phyloP scores from a whole-genome alignment of 805 yeast species.

The Pichia membranifaciens region DNA sequence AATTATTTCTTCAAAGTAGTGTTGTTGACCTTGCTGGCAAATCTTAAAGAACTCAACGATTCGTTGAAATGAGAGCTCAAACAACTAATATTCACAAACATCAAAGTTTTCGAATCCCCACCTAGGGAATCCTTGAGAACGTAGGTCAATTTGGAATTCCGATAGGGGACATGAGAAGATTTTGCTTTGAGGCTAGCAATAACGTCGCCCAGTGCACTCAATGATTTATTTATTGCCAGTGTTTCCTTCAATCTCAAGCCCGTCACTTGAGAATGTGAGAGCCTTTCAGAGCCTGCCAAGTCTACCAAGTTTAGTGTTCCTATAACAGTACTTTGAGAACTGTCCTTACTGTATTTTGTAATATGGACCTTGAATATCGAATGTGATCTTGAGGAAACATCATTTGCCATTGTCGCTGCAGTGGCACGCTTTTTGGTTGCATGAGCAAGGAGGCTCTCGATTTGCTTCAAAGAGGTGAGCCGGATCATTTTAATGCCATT shows the following conservation, averaged over 20 bases:
- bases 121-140: slow-evolving; percentile 76
- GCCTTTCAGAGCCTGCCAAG: slow-evolving; percentile 90
- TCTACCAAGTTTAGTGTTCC: slow-evolving; percentile 81
- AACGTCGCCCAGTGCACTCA: slow-evolving; percentile 87
- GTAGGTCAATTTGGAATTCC: slow-evolving; percentile 75
- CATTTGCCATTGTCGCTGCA: slow-evolving; percentile 77
- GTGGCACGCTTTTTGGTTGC: slow-evolving; percentile 66
- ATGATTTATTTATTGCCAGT: slow-evolving; percentile 79
- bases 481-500: slow-evolving; percentile 50
- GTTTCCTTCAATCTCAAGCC: slow-evolving; percentile 85
- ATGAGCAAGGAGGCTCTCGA: slow-evolving; percentile 41
- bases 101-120: slow-evolving; percentile 82
- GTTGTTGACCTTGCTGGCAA: slow-evolving; percentile 76
- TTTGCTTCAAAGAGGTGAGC: slow-evolving; percentile 41
- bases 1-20: slow-evolving; percentile 29
- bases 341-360: slow-evolving; percentile 8
- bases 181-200: slow-evolving; percentile 38
- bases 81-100: slow-evolving; percentile 89
- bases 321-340: slow-evolving; percentile 19
- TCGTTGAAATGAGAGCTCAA: slow-evolving; percentile 57
- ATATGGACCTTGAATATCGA: slow-evolving; percentile 66
- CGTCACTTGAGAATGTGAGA: slow-evolving; percentile 64
- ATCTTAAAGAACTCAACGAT: slow-evolving; percentile 77
- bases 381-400: slow-evolving; percentile 87
- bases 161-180: slow-evolving; percentile 52